Evolutionary conservation across 306 rosid genomes (phyloP).

Genomic region (Alnus glutinosa): DNA sequence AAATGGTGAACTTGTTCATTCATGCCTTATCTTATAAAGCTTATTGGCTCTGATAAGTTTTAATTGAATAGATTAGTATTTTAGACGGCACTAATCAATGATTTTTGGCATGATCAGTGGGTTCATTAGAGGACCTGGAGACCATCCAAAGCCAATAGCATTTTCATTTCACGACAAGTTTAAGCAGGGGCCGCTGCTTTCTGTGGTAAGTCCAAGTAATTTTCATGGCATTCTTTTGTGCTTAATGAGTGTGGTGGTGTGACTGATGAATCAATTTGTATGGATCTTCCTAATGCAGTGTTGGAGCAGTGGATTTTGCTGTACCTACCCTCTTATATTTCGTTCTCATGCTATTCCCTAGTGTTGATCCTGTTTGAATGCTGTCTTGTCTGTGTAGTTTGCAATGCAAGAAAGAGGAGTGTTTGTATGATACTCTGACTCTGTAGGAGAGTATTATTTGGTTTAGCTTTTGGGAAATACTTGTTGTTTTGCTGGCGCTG

Average conservation of each 20-base stretch:
- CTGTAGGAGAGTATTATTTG: neutral
- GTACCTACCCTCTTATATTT: constrained; percentile 84
- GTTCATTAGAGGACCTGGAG: constrained; percentile 96
- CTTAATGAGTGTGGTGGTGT: constrained; percentile 1
- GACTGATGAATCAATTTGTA: constrained; percentile 2
- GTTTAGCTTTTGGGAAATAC: neutral
- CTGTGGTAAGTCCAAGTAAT: constrained; percentile 61
- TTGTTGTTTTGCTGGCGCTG: neutral
- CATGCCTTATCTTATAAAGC: neutral
- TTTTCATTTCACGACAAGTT: constrained; percentile 82
- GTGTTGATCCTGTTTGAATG: neutral
- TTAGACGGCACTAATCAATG: constrained; percentile 9
- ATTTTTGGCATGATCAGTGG: constrained; percentile 53
- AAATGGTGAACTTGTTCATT: constrained; percentile 14
- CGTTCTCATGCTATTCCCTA: constrained; percentile 69
- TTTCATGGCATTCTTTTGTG: constrained; percentile 3
- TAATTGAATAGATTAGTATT: neutral
- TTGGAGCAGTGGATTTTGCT: constrained; percentile 97
- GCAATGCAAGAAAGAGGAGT: neutral
- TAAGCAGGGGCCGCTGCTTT: constrained; percentile 91
- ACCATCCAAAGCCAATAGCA: constrained; percentile 69
- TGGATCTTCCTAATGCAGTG: constrained; percentile 53
- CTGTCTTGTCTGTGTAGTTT: neutral
- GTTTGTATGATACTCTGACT: neutral
- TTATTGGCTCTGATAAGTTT: constrained; percentile 8